A percentile compares a stretch with the other conserved stretches of the same genome.
Evolutionary conservation across 2,329 filamentous ascomycete species (phyloP).

Genomic region (Basipetospora chlamydospora): DNA sequence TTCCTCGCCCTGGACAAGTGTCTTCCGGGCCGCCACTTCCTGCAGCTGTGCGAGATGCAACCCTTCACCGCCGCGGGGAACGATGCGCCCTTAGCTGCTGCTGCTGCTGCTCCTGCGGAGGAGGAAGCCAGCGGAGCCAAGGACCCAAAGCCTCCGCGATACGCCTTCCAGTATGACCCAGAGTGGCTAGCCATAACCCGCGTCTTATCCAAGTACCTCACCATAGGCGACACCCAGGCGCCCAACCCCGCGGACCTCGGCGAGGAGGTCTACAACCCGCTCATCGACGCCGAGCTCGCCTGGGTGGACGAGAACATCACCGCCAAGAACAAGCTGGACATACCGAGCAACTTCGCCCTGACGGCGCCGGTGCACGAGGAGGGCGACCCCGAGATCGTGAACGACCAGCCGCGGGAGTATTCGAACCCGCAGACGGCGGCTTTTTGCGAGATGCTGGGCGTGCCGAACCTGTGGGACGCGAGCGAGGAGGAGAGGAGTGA

Average conservation of each 20-base stretch:
- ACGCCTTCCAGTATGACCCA: slow-evolving; percentile 64
- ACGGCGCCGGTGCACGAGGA: slow-evolving; percentile 61
- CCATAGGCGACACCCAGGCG: slow-evolving; percentile 44
- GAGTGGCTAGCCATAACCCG: slow-evolving; percentile 94
- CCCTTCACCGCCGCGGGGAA: too few species aligned
- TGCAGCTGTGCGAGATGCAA: slow-evolving; percentile 59
- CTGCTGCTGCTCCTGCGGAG: too few species aligned
- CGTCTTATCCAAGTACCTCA: slow-evolving; percentile 54
- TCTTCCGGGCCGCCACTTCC: slow-evolving; percentile 61
- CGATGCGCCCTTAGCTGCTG: too few species aligned
- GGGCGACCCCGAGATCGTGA: slow-evolving; percentile 38
- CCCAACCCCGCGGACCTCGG: slow-evolving; percentile 46
- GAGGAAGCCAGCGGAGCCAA: slow-evolving; percentile 11
- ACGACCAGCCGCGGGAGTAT: slow-evolving; percentile 61
- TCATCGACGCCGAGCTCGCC: slow-evolving; percentile 54
- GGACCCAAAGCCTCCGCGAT: slow-evolving; percentile 22
- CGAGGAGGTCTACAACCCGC: slow-evolving; percentile 49
- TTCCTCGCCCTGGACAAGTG: slow-evolving; percentile 93
- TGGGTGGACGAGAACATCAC: slow-evolving; percentile 76
- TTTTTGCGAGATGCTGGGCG: slow-evolving; percentile 66
- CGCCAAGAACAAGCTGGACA: slow-evolving; percentile 39
- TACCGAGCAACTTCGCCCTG: slow-evolving; percentile 64
- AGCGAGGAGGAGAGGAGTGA: slow-evolving; percentile 53
- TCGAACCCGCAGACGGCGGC: slow-evolving; percentile 72
- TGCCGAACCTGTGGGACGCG: slow-evolving; percentile 63